Evolutionary conservation across 768 basidiomycete species (phyloP).

Genomic region (Hortiboletus campestris): DNA sequence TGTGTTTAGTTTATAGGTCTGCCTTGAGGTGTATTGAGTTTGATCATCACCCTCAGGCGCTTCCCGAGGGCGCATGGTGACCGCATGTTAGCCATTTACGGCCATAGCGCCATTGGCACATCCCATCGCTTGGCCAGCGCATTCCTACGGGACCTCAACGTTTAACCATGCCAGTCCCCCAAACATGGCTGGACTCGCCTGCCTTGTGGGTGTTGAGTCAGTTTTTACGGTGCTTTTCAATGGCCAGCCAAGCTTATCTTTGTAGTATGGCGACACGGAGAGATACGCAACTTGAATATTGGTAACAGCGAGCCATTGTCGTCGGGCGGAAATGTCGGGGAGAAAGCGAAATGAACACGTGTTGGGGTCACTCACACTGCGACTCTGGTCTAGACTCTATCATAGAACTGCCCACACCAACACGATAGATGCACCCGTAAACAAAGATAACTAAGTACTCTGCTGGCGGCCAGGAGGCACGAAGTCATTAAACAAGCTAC

Average conservation of each 20-base stretch:
- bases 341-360: conserved; percentile 17
- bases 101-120: conserved; percentile 22
- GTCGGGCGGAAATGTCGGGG: no score
- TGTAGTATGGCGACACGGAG: not conserved
- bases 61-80: conserved; percentile 32
- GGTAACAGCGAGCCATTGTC: not conserved
- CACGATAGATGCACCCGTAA: not conserved
- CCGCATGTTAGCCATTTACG: conserved; percentile 36
- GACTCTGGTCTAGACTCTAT: conserved; percentile 17
- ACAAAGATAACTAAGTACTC: no score
- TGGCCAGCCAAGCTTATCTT: not conserved
- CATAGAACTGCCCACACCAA: no score
- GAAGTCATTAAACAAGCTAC: conserved; percentile 18
- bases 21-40: conserved; percentile 15
- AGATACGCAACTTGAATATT: not conserved
- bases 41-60: conserved; percentile 23
- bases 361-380: not conserved
- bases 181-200: not conserved
- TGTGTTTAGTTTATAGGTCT: conserved; percentile 25
- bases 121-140: conserved; percentile 14
- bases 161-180: not conserved
- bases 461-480: conserved; percentile 5
- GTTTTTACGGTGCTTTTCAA: not conserved
- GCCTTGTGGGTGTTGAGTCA: not conserved
- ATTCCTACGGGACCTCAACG: not conserved